Evolutionary conservation across 805 yeast species (phyloP).

Genomic region (Suhomyces canberraensis): DNA sequence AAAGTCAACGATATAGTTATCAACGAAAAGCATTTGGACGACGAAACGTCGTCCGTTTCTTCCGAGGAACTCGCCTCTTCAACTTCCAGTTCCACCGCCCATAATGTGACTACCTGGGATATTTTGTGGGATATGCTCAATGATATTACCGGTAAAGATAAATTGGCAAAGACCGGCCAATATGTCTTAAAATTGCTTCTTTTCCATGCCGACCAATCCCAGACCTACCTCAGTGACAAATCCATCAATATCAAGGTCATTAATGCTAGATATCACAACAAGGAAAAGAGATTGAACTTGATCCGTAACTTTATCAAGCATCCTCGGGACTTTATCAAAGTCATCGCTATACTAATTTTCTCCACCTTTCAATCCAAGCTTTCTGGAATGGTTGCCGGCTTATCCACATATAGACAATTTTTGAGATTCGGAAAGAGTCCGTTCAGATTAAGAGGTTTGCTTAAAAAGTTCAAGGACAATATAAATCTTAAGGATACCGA

Average conservation of each 20-base stretch:
- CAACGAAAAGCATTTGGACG: slow-evolving; percentile 3
- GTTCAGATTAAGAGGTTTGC: slow-evolving; percentile 44
- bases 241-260: slow-evolving; percentile 30
- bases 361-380: slow-evolving; percentile 40
- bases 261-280: slow-evolving; percentile 28
- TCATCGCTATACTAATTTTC: slow-evolving; percentile 33
- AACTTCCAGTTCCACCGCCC: background rate
- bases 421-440: slow-evolving; percentile 71
- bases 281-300: slow-evolving; percentile 30
- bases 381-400: slow-evolving; percentile 44
- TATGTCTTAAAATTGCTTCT: slow-evolving; percentile 54
- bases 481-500: slow-evolving; percentile 9
- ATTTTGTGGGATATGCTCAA: slow-evolving; percentile 52
- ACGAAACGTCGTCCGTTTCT: slow-evolving; percentile 3
- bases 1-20: slow-evolving; percentile 4
- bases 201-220: slow-evolving; percentile 42
- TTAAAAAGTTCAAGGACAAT: slow-evolving; percentile 24
- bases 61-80: slow-evolving; percentile 1
- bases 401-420: slow-evolving; percentile 60
- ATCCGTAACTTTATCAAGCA: slow-evolving; percentile 32
- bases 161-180: slow-evolving; percentile 61
- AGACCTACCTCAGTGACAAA: slow-evolving; percentile 32
- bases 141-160: slow-evolving; percentile 66
- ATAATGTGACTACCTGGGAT: slow-evolving; percentile 30
- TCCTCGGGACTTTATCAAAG: slow-evolving; percentile 35